These are phyloP conservation scores for Mimosa bimucronata DNA, from an alignment of 306 rosid species.

Conservation along the genomic window DNA sequence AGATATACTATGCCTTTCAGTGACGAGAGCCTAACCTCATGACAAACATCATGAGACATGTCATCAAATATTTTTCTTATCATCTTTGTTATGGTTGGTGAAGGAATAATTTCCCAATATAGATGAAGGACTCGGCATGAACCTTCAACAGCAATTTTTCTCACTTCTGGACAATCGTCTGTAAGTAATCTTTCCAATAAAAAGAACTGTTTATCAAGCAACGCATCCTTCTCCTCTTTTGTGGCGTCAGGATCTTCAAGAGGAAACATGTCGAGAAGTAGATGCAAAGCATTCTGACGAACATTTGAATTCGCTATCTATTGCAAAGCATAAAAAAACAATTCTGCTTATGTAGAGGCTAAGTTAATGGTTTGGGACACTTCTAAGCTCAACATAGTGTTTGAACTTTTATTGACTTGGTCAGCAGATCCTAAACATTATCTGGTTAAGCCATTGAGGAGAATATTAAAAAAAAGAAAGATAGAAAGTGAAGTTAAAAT, in stretches of 20 bases:
- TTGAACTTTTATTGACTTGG: neutral
- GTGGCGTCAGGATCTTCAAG: slow-evolving; percentile 92
- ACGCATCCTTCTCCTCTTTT: slow-evolving; percentile 82
- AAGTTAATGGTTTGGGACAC: neutral
- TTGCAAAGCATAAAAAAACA: slow-evolving; percentile 20
- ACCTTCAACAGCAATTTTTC: slow-evolving; percentile 93
- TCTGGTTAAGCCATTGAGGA: neutral
- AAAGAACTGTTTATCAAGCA: slow-evolving; percentile 82
- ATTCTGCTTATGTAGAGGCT: slow-evolving; percentile 32
- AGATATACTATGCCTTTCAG: slow-evolving; percentile 75
- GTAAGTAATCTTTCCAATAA: slow-evolving; percentile 71
- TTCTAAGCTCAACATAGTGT: slow-evolving; percentile 18
- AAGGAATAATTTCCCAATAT: slow-evolving; percentile 91
- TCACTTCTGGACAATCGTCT: slow-evolving; percentile 78
- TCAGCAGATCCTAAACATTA: neutral
- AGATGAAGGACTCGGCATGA: slow-evolving; percentile 80
- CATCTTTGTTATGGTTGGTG: slow-evolving; percentile 74
- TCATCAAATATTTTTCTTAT: slow-evolving; percentile 68
- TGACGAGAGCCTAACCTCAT: slow-evolving; percentile 82
- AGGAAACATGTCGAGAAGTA: slow-evolving; percentile 86
- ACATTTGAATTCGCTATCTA: slow-evolving; percentile 95
- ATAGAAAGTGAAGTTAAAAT: neutral
- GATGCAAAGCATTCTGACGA: slow-evolving; percentile 83
- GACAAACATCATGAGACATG: slow-evolving; percentile 72
- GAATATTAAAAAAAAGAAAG: neutral